A percentile compares a stretch with the other conserved stretches of the same genome.
Evolutionary conservation across 495 filamentous ascomycete genomes (phyloP).

Genomic region (Opeltia flavorubescens): DNA sequence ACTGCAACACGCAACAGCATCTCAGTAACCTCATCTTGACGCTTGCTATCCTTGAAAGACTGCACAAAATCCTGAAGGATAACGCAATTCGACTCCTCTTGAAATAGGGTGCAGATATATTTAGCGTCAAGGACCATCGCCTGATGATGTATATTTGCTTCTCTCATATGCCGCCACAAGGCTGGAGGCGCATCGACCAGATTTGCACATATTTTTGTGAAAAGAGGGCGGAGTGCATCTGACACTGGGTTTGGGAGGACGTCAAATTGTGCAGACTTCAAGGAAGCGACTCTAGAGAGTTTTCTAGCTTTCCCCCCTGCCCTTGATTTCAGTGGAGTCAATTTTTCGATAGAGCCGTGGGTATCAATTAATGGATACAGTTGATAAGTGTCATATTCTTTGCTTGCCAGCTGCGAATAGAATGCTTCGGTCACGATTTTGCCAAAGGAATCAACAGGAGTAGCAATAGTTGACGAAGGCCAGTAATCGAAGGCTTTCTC

Average conservation of each 20-base stretch:
- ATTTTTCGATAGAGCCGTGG: background rate
- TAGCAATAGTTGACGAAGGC: slow-evolving; percentile 11
- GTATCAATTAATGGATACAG: slow-evolving; percentile 8
- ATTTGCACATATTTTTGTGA: slow-evolving; percentile 3
- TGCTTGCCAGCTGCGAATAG: slow-evolving; percentile 1
- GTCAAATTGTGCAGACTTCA: slow-evolving; percentile 12
- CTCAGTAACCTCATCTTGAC: background rate
- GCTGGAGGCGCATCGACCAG: slow-evolving; percentile 5
- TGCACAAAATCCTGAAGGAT: background rate
- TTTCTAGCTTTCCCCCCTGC: background rate
- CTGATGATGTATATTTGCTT: background rate
- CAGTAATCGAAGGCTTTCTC: slow-evolving; percentile 21
- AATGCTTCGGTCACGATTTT: slow-evolving; percentile 10
- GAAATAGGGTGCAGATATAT: slow-evolving; percentile 8
- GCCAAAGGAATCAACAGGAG: slow-evolving; percentile 1
- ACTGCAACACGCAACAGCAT: slow-evolving; percentile 5
- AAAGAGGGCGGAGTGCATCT: slow-evolving; percentile 2
- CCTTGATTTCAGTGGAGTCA: background rate
- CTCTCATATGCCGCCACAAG: slow-evolving; percentile 2
- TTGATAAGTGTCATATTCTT: slow-evolving; percentile 1
- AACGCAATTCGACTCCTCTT: background rate
- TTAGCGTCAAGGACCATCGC: slow-evolving; percentile 3
- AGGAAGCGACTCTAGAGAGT: background rate
- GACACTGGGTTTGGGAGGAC: slow-evolving; percentile 4
- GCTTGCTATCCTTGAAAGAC: background rate